Conservation (phyloP, 331 rosid genomes). For the Phaseolus coccineus region DNA sequence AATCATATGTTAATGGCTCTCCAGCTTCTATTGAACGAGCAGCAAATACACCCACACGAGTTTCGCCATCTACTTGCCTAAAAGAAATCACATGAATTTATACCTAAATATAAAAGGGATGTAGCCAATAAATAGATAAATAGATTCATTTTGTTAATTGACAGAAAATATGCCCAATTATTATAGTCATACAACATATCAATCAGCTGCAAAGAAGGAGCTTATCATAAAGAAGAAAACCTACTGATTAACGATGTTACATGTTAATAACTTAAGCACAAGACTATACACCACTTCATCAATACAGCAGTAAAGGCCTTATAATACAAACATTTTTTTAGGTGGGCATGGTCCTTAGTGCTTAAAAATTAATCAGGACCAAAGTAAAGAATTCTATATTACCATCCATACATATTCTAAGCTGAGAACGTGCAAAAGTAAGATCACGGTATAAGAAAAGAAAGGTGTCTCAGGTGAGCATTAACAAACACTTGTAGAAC, state of each 20-base stretch:
- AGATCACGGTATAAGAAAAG: neutral
- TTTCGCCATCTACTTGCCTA: slow-evolving; percentile 97
- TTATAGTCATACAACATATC: slow-evolving; percentile 23
- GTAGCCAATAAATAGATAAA: neutral
- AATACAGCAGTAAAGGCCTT: no score
- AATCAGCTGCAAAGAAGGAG: slow-evolving; percentile 7
- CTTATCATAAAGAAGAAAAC: slow-evolving; percentile 1
- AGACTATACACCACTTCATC: slow-evolving; percentile 3
- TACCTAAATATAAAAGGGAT: slow-evolving; percentile 24
- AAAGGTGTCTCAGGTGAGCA: neutral
- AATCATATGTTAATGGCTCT: slow-evolving; percentile 88
- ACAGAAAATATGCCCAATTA: neutral
- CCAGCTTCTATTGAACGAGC: slow-evolving; percentile 76
- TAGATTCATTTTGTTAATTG: slow-evolving; percentile 12
- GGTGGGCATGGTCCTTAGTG: neutral
- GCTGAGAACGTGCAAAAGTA: neutral
- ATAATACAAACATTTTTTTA: neutral
- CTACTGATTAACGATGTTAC: neutral
- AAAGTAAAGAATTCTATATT: neutral
- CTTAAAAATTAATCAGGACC: neutral
- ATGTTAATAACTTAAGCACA: neutral
- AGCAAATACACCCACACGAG: slow-evolving; percentile 90
- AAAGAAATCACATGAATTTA: slow-evolving; percentile 43
- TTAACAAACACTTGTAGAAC: neutral
- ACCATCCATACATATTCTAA: neutral